Base-by-base conservation (phyloP, 768 basidiomycete genomes). In the Hydnomerulius pinastri region DNA sequence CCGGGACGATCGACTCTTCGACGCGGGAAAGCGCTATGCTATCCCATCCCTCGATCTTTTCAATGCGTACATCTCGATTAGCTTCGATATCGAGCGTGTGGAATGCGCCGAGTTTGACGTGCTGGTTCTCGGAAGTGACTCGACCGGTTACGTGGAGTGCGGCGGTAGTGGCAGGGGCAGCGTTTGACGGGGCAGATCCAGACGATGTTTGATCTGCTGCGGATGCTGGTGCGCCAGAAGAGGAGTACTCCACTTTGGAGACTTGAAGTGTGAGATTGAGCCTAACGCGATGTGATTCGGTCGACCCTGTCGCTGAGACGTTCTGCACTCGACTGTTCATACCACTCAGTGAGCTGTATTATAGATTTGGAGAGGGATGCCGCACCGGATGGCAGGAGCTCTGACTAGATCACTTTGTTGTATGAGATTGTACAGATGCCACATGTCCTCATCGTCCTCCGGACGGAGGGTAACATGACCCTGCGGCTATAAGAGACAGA, bases 401-500 rank as follows among this genome's bases (percentile, higher is more conserved):
- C 92, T 80, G 37, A 98, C 85, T 50, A 82, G 73, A 63, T 98
- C 95, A 15, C 90, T 91, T 74, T 87, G 77, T 57, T 90, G 83
- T 47, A 99, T 97, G 48, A 99, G 77, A 73, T 99, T 98, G 71
- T 98, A 99, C 24, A 98, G 77, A 77, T 99, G 97, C 95, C 96
- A 99, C 89, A 99, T 97, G 69, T 99, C 97, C 71, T 99, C 97
- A 62, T 98, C 93, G 60, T 98, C 95, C 68, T 99, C 94, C 4
- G 96, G 95, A 41, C 92, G 84, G 38, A 98, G 77, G n/a, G 85
- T 92, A 54, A 97, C 90, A 80, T 94, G 83, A 15, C 96, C 96
- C 92, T 95, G 61, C 42, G 54, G 45, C 36, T 50, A 58, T 69
- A 62, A 62, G 60, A 67, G 69, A 6, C 8, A 25, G 43, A 5